Conservation (phyloP, 2,329 filamentous ascomycete genomes). For the Aspergillus piperis region DNA sequence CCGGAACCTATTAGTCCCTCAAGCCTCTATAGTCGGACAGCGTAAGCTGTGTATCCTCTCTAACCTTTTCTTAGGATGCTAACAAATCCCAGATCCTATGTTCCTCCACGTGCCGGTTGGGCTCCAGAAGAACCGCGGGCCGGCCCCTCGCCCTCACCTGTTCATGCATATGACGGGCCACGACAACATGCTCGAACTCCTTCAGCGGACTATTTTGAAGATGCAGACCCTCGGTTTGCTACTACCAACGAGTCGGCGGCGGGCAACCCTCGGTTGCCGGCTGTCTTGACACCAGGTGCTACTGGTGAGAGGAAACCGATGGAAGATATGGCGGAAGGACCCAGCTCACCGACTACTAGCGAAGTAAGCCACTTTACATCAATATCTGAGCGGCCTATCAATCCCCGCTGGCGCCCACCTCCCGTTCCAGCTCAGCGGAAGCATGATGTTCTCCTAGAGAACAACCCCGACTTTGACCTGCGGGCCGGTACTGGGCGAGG, state of each 20-base stretch:
- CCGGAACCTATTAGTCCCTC: constrained; percentile 57
- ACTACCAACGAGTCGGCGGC: constrained; percentile 31
- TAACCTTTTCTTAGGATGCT: constrained; percentile 11
- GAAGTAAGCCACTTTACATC: constrained; percentile 87
- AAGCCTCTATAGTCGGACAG: constrained; percentile 71
- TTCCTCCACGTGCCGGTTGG: constrained; percentile 51
- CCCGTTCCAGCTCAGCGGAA: constrained; percentile 52
- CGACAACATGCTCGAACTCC: constrained; percentile 33
- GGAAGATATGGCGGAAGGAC: constrained; percentile 60
- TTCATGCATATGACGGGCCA: constrained; percentile 24
- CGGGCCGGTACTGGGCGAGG: constrained; percentile 44
- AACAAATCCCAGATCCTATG: constrained; percentile 35
- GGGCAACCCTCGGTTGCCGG: constrained; percentile 32
- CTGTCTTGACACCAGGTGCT: constrained; percentile 42
- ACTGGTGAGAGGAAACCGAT: constrained; percentile 41
- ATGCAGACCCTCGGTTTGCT: constrained; percentile 85
- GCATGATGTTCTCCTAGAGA: constrained; percentile 72
- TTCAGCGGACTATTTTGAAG: constrained; percentile 75
- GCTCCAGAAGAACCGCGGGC: constrained; percentile 20
- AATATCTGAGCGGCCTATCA: constrained; percentile 82
- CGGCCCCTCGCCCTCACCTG: constrained; percentile 20
- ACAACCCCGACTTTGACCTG: constrained; percentile 84
- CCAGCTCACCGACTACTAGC: constrained; percentile 72
- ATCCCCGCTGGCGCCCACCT: constrained; percentile 73
- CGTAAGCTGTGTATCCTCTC: constrained; percentile 57